Evolutionary conservation across 306 rosid genomes (phyloP), one percentile per base, ranked within the genome.

Genomic region (Vicia faba): DNA sequence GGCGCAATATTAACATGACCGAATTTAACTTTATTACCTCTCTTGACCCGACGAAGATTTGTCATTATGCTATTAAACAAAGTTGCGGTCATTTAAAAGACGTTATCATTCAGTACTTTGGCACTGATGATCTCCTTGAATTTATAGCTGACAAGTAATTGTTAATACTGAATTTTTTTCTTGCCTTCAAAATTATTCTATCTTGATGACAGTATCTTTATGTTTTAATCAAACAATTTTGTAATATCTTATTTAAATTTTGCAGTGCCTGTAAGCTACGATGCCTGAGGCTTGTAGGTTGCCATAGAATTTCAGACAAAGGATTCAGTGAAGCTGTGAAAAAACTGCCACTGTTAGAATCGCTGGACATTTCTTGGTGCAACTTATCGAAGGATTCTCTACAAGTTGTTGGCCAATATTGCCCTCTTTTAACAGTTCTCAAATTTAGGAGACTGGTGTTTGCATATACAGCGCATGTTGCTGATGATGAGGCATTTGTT

Each of bases 391-490:
- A 25, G 1, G 35, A 11, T 5, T 3, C 36, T 54, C 35, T 54
- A 0, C 16, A 54, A 11, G 16, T 25, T 4, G 28, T 54, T 9
- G 36, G 60, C 15, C 33, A 11, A 11, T 54, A 7, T 54, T 54
- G 60, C 36, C 60, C 60, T 1, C 60, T 23, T 25, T 25, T 54
- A 5, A 23, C 26, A n/a, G n/a, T n/a, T n/a, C n/a, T n/a, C n/a
- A n/a, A 5, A 1, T 0, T 5, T 0, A 10, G 0, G 13, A 9
- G 2, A 2, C 10, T 0, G 2, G 7, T 39, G 0, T 0, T 38
- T 0, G 2, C 1, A 5, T 7, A 5, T n/a, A n/a, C n/a, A n/a
- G n/a, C n/a, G 23, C 2, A 20, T 33, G 2, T 1, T 33, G 0
- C 0, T 11, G 44, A 39, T 39, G 44, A 39, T 0, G 43, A 9